Evolutionary conservation across 257 asterid genomes (phyloP).

Genomic region (Fraxinus excelsior): DNA sequence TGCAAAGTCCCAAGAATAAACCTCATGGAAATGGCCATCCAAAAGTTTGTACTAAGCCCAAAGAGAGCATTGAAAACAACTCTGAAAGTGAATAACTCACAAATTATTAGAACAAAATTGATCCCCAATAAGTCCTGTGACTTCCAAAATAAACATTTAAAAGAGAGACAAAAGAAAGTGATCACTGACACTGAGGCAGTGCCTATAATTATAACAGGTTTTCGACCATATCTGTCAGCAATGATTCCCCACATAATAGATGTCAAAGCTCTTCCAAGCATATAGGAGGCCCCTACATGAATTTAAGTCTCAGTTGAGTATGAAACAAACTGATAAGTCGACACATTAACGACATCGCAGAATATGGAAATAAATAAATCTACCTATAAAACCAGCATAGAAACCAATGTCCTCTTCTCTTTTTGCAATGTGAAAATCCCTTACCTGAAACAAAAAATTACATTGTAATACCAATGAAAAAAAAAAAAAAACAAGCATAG

Average conservation of each 20-base stretch:
- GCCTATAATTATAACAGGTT: conserved; percentile 70
- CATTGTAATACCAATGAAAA: neutral
- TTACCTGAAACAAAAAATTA: conserved; percentile 40
- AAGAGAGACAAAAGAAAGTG: neutral
- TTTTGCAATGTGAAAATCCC: conserved; percentile 72
- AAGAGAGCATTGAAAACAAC: conserved; percentile 75
- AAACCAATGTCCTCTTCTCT: conserved; percentile 76
- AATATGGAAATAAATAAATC: neutral
- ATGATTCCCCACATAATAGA: conserved; percentile 69
- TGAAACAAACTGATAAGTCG: neutral
- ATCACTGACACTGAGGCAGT: conserved; percentile 53
- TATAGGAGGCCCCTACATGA: conserved; percentile 59
- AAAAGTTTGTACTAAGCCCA: conserved; percentile 71
- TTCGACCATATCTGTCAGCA: conserved; percentile 74
- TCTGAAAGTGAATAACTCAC: conserved; percentile 41
- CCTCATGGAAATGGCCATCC: conserved; percentile 81
- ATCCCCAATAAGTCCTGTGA: neutral
- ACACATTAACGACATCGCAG: neutral
- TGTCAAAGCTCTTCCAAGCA: conserved; percentile 78
- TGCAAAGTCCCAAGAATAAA: conserved; percentile 74
- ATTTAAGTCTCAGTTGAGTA: neutral
- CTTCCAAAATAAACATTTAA: neutral
- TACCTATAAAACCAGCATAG: conserved; percentile 79
- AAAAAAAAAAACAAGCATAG: neutral
- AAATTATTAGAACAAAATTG: neutral